phyloP scores from a whole-genome alignment of 495 filamentous ascomycete genomes.

The Xylaria cubensis region DNA sequence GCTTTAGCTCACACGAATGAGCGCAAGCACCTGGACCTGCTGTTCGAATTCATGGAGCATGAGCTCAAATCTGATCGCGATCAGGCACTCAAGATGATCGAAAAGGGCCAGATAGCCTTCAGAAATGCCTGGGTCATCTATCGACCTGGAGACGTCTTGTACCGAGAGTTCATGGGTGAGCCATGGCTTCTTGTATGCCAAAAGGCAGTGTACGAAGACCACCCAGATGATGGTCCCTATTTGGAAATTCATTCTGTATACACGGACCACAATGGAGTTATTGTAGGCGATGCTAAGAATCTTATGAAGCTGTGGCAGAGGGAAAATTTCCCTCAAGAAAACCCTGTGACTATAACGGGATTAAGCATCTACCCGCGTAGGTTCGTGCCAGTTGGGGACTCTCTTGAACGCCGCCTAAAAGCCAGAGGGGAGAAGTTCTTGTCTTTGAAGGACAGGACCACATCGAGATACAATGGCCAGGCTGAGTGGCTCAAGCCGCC shows the following conservation, averaged over 20 bases:
- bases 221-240: conserved; percentile 29
- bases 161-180: conserved; percentile 38
- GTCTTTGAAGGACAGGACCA: conserved; percentile 30
- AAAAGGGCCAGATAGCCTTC: conserved; percentile 40
- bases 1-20: conserved; percentile 35
- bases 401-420: conserved; percentile 31
- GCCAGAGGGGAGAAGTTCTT: conserved; percentile 34
- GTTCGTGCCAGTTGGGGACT: conserved; percentile 30
- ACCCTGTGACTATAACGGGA: conserved; percentile 34
- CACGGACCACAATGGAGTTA: conserved; percentile 34
- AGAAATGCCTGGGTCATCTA: conserved; percentile 47
- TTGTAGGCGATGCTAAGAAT: conserved; percentile 27
- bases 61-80: conserved; percentile 40
- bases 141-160: conserved; percentile 44
- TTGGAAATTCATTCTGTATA: conserved; percentile 38
- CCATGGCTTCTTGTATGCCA: conserved; percentile 39
- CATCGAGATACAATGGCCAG: conserved; percentile 34
- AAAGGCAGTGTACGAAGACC: conserved; percentile 39
- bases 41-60: conserved; percentile 45
- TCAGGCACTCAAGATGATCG: conserved; percentile 35
- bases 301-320: conserved; percentile 31
- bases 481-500: conserved; percentile 39
- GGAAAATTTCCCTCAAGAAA: conserved; percentile 31
- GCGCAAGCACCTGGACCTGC: conserved; percentile 42
- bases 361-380: conserved; percentile 33